phyloP scores from a whole-genome alignment of 75 land plant genomes.

The Cupressus sempervirens region DNA sequence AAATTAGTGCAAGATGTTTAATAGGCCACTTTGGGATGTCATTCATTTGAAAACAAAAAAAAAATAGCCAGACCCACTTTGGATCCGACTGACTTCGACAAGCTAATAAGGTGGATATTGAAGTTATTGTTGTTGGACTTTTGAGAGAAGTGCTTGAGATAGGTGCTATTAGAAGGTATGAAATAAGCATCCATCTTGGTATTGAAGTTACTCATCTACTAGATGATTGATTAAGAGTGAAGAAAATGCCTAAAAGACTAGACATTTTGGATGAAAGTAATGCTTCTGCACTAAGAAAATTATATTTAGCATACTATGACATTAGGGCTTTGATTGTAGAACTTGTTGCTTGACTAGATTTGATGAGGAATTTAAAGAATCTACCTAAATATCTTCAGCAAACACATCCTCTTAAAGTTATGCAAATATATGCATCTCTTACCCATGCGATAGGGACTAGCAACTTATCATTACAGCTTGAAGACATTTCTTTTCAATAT shows the following conservation, averaged over 20 bases:
- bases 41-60: too few relatives aligned
- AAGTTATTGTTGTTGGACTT: conserved; percentile 80
- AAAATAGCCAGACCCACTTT: too few relatives aligned
- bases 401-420: conserved; percentile 67
- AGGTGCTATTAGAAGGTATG: conserved; percentile 39
- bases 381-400: conserved; percentile 80
- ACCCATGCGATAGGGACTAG: conserved; percentile 84
- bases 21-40: too few relatives aligned
- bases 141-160: conserved; percentile 60
- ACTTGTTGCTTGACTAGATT: conserved; percentile 69
- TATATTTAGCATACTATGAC: conserved; percentile 83
- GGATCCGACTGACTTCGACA: too few relatives aligned
- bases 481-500: conserved; percentile 83
- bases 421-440: conserved; percentile 90
- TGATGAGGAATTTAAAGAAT: conserved; percentile 62
- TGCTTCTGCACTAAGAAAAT: conserved; percentile 63
- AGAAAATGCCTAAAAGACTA: conserved; percentile 39
- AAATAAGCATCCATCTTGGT: conserved; percentile 55
- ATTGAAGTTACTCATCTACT: conserved; percentile 56
- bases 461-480: conserved; percentile 71
- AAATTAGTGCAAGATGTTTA: too few relatives aligned
- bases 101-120: conserved; percentile 99
- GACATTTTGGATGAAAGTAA: conserved; percentile 72
- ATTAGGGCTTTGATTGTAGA: conserved; percentile 78
- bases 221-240: conserved; percentile 73